These are phyloP conservation scores for Euphrasia arctica DNA, from an alignment of 305 asterid genomes.

Conservation along the genomic window DNA sequence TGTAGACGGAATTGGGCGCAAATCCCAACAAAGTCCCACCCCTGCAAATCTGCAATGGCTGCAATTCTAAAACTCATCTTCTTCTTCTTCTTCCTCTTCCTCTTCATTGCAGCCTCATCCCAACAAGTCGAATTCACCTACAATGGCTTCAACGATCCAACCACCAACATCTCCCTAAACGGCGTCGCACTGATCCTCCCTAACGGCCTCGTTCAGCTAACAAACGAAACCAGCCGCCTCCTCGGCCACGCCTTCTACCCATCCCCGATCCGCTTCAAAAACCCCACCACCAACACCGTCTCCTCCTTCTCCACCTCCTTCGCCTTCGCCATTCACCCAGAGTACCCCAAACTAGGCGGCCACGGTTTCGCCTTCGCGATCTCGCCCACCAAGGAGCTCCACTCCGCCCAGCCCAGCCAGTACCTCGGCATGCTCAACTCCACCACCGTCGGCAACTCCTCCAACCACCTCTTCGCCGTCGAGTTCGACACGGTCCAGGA, in stretches of 20 bases:
- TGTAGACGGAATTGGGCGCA: too few species aligned
- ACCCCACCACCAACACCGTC: constrained; percentile 35
- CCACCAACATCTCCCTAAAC: constrained; percentile 36
- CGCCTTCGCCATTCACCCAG: constrained; percentile 50
- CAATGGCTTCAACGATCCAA: constrained; percentile 38
- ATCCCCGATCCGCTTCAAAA: constrained; percentile 47
- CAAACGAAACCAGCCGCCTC: constrained; percentile 43
- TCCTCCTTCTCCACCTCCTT: constrained; percentile 61
- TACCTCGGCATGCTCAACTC: constrained; percentile 57
- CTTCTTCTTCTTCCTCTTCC: constrained; percentile 28
- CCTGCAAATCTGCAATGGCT: constrained; percentile 29
- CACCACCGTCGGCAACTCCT: constrained; percentile 36
- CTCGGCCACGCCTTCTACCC: constrained; percentile 54
- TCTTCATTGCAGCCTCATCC: constrained; percentile 29
- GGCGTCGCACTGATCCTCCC: constrained; percentile 31
- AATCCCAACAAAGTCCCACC: too few species aligned
- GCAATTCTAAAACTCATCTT: constrained; percentile 21
- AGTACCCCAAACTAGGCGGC: constrained; percentile 56
- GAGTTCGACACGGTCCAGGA: constrained; percentile 68
- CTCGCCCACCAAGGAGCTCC: constrained; percentile 32
- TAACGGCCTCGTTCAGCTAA: constrained; percentile 43
- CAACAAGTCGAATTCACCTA: constrained; percentile 25
- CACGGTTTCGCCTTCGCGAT: constrained; percentile 61
- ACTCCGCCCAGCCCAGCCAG: constrained; percentile 47
- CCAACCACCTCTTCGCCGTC: constrained; percentile 60